A percentile compares a stretch with the other conserved stretches of the same genome.
phyloP scores from a whole-genome alignment of 2,329 filamentous ascomycete genomes.

The Teratosphaeria nubilosa region DNA sequence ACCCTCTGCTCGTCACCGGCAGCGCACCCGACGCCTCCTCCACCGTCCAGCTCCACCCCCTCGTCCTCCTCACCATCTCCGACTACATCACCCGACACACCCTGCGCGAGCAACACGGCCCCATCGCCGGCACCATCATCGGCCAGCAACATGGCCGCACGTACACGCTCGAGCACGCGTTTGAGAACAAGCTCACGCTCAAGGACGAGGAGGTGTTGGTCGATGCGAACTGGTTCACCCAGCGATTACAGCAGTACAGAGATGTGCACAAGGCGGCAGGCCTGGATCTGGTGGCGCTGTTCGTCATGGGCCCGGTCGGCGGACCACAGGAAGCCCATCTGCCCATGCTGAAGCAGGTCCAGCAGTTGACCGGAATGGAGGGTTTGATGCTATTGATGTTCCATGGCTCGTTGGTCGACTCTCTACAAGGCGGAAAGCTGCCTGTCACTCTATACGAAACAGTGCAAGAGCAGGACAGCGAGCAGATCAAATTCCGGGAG shows the following conservation, averaged over 20 bases:
- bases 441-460: conserved; percentile 86
- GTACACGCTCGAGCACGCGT: conserved; percentile 86
- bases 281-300: conserved; percentile 64
- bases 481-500: conserved; percentile 66
- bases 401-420: conserved; percentile 53
- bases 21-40: conserved; percentile 58
- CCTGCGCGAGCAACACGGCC: conserved; percentile 62
- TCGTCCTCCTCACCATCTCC: conserved; percentile 91
- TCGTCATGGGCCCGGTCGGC: conserved; percentile 54
- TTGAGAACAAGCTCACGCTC: conserved; percentile 59
- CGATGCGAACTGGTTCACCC: conserved; percentile 61
- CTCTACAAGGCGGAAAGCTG: conserved; percentile 62
- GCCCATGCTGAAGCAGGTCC: conserved; percentile 65
- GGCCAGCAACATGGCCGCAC: conserved; percentile 85
- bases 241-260: conserved; percentile 78
- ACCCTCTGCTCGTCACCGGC: conserved; percentile 34
- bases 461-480: conserved; percentile 53
- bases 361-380: conserved; percentile 49
- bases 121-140: conserved; percentile 76
- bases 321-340: conserved; percentile 61
- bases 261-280: conserved; percentile 75
- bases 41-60: conserved; percentile 76
- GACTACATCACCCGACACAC: conserved; percentile 92
- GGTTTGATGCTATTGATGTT: conserved; percentile 81
- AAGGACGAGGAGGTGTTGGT: conserved; percentile 43